Evolutionary conservation across 495 filamentous ascomycete species (phyloP).

Genomic region (Aspergillus baeticus): DNA sequence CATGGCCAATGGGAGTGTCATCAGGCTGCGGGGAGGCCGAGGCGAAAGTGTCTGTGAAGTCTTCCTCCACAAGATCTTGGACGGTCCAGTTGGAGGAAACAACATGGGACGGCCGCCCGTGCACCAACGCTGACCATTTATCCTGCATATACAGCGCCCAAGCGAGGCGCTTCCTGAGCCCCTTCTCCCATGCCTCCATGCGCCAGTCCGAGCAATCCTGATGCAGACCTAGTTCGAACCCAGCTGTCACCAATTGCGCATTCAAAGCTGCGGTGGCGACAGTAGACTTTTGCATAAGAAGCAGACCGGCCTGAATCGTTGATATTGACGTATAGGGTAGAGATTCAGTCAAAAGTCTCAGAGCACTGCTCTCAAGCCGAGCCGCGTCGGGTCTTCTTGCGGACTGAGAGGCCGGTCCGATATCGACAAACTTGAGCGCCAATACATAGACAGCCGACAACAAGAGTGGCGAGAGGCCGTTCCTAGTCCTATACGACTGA

Average conservation of each 20-base stretch:
- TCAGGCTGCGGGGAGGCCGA: slow-evolving; percentile 36
- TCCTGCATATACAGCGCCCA: slow-evolving; percentile 63
- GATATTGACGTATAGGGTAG: slow-evolving; percentile 87
- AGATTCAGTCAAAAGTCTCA: slow-evolving; percentile 69
- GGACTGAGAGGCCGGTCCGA: slow-evolving; percentile 63
- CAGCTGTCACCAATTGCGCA: slow-evolving; percentile 64
- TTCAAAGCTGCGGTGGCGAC: slow-evolving; percentile 84
- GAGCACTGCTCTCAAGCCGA: slow-evolving; percentile 74
- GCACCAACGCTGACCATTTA: slow-evolving; percentile 57
- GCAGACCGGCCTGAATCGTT: slow-evolving; percentile 85
- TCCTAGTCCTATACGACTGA: slow-evolving; percentile 77
- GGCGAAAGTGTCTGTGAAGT: slow-evolving; percentile 44
- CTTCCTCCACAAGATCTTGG: slow-evolving; percentile 50
- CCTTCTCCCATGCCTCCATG: slow-evolving; percentile 52
- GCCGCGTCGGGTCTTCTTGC: slow-evolving; percentile 69
- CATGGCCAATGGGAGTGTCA: slow-evolving; percentile 38
- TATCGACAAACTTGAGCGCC: slow-evolving; percentile 85
- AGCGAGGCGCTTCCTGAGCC: slow-evolving; percentile 56
- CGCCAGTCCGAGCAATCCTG: slow-evolving; percentile 57
- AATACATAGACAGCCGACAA: slow-evolving; percentile 88
- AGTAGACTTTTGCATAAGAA: slow-evolving; percentile 85
- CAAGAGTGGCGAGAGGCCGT: slow-evolving; percentile 77
- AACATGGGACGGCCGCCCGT: slow-evolving; percentile 56
- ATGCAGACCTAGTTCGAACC: slow-evolving; percentile 56
- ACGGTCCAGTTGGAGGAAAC: slow-evolving; percentile 57